Evolutionary conservation across 495 filamentous ascomycete species (phyloP), one percentile per base, ranked within the genome.

Genomic region (Massariosphaeria phaeospora): DNA sequence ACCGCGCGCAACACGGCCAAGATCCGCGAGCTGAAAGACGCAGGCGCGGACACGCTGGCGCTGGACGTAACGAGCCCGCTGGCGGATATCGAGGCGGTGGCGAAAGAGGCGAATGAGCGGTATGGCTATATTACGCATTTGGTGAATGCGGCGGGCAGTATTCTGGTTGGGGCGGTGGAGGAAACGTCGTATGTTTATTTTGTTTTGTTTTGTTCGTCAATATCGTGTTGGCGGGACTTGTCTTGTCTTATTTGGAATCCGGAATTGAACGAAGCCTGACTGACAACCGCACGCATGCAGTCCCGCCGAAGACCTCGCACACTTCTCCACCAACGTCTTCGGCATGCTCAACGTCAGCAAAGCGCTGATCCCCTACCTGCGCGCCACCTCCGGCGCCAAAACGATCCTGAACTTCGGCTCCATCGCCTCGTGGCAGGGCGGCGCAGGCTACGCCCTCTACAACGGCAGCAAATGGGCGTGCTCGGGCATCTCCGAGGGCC

Each of bases 81-180:
- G 26, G 42, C 69, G 2, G 62, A 60, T 2, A 33, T 78, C 8
- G 52, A 71, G 30, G 57, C 55, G 17, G 55, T 56, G 5, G 63
- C 81, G 1, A 64, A 73, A 17, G 69, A 73, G 36, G 69, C 73
- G 4, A 69, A 75, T 35, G 25, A 59, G 21, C 59, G 70, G 13
- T 67, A 73, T 50, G 76, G 76, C 10, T 58, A 61, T 25, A 63
- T 81, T 41, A 77, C 79, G 47, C 68, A 79, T 10, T 55, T 80
- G 8, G 70, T 81, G 23, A 79, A 79, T 61, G 78, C 79, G 35
- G 78, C 78, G 10, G 77, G 62, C 5, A 77, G 74, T 49, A 62
- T 73, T 21, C 55, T 49, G 24, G 64, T 56, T 44, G 75, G 66
- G 0, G 64, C 61, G 0, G 54, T 72, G 12, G 76, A 79, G 53